Evolutionary conservation across 306 rosid genomes (phyloP).

Genomic region (Castanea mollissima): DNA sequence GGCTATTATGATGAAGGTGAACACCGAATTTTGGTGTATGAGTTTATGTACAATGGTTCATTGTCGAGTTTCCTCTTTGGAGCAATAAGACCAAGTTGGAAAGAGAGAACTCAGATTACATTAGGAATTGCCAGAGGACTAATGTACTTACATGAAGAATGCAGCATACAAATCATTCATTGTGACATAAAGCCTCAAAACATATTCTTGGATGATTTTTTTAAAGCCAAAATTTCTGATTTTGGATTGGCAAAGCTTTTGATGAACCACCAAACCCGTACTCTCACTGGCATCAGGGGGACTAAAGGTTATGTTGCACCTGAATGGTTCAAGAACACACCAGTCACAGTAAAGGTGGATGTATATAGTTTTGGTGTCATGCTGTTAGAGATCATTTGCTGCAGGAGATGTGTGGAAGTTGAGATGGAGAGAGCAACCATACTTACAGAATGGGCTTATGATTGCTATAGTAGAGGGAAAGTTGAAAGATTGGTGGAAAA

Average conservation of each 20-base stretch:
- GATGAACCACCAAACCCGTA: not conserved
- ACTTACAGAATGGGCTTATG: not conserved
- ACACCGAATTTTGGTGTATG: not conserved
- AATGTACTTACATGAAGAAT: not conserved
- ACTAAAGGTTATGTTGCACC: slow-evolving; percentile 5
- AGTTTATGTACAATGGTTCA: not conserved
- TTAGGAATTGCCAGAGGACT: not conserved
- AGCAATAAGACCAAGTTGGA: not conserved
- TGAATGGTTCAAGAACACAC: not conserved
- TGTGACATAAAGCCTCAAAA: slow-evolving; percentile 1
- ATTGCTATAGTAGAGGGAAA: not conserved
- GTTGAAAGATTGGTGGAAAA: not conserved
- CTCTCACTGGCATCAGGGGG: not conserved
- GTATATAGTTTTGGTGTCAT: not conserved
- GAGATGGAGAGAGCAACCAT: not conserved
- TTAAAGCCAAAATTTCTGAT: not conserved
- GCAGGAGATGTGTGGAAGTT: not conserved
- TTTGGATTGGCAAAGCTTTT: not conserved
- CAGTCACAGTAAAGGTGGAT: not conserved
- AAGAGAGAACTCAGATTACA: not conserved
- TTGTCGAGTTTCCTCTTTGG: slow-evolving; percentile 1
- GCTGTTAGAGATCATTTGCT: slow-evolving; percentile 3
- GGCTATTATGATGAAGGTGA: not conserved
- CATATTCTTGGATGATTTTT: not conserved
- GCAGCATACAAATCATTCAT: not conserved